Percentiles rank a stretch among this genome's conserved stretches.
Conservation (phyloP, 495 filamentous ascomycete species). For the Aspergillus nanangensis region DNA sequence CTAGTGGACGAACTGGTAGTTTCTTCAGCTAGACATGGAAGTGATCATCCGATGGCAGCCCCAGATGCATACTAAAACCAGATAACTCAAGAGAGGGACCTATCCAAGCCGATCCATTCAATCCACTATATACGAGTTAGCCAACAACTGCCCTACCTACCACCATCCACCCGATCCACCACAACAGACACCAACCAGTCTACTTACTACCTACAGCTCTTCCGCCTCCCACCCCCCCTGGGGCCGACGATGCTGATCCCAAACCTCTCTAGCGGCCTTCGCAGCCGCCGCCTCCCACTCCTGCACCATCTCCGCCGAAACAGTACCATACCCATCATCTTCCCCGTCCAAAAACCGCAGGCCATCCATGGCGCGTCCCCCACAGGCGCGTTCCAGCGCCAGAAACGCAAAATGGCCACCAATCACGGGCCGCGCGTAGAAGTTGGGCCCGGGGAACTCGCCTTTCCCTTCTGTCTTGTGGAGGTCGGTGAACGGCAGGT, state of each 20-base stretch:
- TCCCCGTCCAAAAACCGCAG: constrained; percentile 58
- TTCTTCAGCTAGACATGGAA: no score
- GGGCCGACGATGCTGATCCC: not conserved
- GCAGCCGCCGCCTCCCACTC: constrained; percentile 20
- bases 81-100: no score
- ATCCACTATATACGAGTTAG: no score
- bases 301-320: constrained; percentile 15
- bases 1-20: no score
- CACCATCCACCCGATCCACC: no score
- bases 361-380: constrained; percentile 60
- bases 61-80: no score
- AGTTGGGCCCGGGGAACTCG: constrained; percentile 62
- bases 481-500: constrained; percentile 77
- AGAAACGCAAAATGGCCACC: constrained; percentile 87
- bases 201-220: no score
- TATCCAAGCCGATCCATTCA: no score
- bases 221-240: not conserved
- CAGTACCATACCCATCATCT: constrained; percentile 29
- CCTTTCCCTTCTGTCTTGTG: constrained; percentile 73
- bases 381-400: constrained; percentile 71
- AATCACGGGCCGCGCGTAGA: constrained; percentile 80
- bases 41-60: no score
- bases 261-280: constrained; percentile 6
- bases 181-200: no score
- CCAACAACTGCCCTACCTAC: no score